Base-by-base conservation (phyloP, 257 asterid genomes). In the Haberlea rhodopensis region DNA sequence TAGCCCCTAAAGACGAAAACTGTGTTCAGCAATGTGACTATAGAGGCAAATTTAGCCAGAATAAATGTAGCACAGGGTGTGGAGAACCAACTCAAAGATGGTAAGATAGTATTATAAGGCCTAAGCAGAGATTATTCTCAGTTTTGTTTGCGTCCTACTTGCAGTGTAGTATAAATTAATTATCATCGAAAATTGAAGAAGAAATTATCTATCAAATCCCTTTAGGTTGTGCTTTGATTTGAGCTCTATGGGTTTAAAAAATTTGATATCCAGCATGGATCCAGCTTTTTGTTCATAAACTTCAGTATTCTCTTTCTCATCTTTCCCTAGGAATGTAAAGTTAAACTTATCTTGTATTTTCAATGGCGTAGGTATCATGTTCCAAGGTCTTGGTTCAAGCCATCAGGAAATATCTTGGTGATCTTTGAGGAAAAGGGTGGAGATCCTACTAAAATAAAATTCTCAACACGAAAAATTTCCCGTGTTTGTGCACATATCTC, bases 361-460 rank as follows among this genome's bases (percentile, higher is more conserved):
- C 62, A 40, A 58, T 58, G 52, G 66, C 48, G 67, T 73, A 89
- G 97, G 97, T 90, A 90, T 79, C 97, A 90, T 58, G 80, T 84
- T 37, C 97, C 97, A 2, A 75, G 94, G 70, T 90, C 97, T 76
- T 90, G 97, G 97, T 87, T 90, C 83, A 90, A 85, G 88, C 84
- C 88, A 57, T 75, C 96, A 8, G 94, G 83, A 58, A 90, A 90
- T 64, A 45, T 81, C 21, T 75, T 90, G 74, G 92, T 90, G 78
- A 80, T 90, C 53, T 85, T 90, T 69, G 97, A 90, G 80, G 97
- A 90, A 63, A 81, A 75, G 72, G 97, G 96, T 15, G 96, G 97
- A 59, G 85, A 87, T 76, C 97, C 95, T 23, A 79, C 87, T 37
- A 61, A 81, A 73, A 78, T 90, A 37, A 82, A 66, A 46, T 85